These are phyloP conservation scores for Aspergillus baeticus DNA, from an alignment of 495 filamentous ascomycete genomes.

Conservation along the genomic window DNA sequence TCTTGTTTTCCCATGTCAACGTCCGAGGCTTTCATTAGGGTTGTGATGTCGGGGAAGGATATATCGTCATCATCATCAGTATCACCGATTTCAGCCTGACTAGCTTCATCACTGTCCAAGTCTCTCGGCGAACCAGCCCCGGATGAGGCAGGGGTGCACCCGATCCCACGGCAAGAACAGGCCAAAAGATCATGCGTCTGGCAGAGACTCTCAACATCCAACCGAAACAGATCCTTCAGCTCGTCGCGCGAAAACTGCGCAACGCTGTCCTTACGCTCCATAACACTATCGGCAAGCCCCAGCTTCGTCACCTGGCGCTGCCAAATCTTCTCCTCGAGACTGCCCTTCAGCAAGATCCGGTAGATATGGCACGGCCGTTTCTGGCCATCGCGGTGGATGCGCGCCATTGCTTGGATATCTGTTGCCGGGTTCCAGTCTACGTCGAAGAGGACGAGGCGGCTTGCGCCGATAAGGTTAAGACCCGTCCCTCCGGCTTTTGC, in stretches of 20 bases:
- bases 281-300: conserved; percentile 65
- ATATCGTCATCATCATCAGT: conserved; percentile 28
- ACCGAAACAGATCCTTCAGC: conserved; percentile 67
- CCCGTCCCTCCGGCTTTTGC: conserved; percentile 76
- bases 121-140: conserved; percentile 4
- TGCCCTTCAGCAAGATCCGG: conserved; percentile 68
- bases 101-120: conserved; percentile 25
- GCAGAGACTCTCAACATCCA: conserved; percentile 55
- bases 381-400: conserved; percentile 79
- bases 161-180: conserved; percentile 64
- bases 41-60: conserved; percentile 33
- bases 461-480: conserved; percentile 77
- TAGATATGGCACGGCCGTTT: conserved; percentile 72
- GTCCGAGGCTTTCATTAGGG: conserved; percentile 56
- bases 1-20: conserved; percentile 64
- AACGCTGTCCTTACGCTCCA: conserved; percentile 60
- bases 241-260: conserved; percentile 66
- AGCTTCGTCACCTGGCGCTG: conserved; percentile 78
- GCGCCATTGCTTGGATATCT: conserved; percentile 82
- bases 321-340: conserved; percentile 81
- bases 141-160: conserved; percentile 24
- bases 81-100: conserved; percentile 31
- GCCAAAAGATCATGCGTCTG: conserved; percentile 72
- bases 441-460: conserved; percentile 74
- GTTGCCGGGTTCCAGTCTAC: conserved; percentile 84